These are phyloP conservation scores for Lasiosphaeriaceae sp. DNA, from an alignment of 495 filamentous ascomycete species.

Conservation along the genomic window DNA sequence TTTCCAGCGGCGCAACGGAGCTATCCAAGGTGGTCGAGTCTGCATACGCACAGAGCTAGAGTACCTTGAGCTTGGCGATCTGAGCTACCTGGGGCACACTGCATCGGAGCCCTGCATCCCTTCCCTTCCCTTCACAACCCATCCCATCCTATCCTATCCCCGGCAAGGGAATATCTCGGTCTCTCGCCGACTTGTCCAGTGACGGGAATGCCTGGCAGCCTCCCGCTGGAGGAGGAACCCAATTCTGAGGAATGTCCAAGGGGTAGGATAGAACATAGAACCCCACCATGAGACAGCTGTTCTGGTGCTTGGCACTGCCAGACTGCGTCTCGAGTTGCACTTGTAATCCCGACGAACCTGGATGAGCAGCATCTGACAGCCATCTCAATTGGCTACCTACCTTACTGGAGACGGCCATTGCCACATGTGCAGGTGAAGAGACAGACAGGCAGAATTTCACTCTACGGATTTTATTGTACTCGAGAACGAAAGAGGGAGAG, in stretches of 20 bases:
- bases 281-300: neutral
- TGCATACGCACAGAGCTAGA: neutral
- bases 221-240: too few relatives aligned
- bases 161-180: neutral
- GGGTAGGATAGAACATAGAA: too few relatives aligned
- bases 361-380: neutral
- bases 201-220: too few relatives aligned
- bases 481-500: neutral
- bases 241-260: too few relatives aligned
- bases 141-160: neutral
- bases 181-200: neutral
- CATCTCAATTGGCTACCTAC: neutral
- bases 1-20: slow-evolving; percentile 8
- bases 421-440: too few relatives aligned
- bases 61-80: neutral
- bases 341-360: neutral
- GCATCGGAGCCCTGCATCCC: neutral
- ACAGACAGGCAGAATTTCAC: too few relatives aligned
- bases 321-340: neutral
- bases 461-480: too few relatives aligned
- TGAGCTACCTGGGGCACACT: neutral
- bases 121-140: neutral
- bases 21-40: neutral
- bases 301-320: neutral
- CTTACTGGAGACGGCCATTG: too few relatives aligned